phyloP scores from a whole-genome alignment of 441 rosid genomes.

The Manihot esculenta region DNA sequence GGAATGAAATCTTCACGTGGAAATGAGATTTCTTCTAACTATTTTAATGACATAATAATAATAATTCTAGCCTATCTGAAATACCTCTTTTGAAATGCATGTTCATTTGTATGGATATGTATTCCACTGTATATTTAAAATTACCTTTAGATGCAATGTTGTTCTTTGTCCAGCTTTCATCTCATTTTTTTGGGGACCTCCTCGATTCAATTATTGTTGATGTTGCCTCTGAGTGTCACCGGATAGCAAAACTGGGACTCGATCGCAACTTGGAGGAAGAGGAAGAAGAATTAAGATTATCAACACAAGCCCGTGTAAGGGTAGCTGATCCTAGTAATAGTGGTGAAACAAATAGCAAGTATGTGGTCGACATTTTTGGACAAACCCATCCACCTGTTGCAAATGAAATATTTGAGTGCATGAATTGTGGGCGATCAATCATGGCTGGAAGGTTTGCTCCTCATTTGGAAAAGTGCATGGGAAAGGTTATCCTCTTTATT shows the following conservation, averaged over 20 bases:
- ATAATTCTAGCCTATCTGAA: background rate
- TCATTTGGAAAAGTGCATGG: slow-evolving; percentile 97
- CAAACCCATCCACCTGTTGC: slow-evolving; percentile 86
- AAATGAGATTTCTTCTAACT: no score
- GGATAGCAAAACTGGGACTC: slow-evolving; percentile 79
- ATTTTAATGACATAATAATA: no score
- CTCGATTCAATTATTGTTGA: slow-evolving; percentile 87
- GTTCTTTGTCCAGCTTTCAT: slow-evolving; percentile 49
- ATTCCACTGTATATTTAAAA: background rate
- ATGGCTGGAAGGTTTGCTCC: slow-evolving; percentile 96
- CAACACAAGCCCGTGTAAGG: slow-evolving; percentile 73
- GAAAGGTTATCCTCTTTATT: slow-evolving; percentile 56
- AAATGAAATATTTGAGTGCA: slow-evolving; percentile 77
- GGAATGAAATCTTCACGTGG: background rate
- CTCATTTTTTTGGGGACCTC: slow-evolving; percentile 65
- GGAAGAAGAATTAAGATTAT: slow-evolving; percentile 85
- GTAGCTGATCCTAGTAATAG: slow-evolving; percentile 68
- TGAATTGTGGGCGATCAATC: slow-evolving; percentile 83
- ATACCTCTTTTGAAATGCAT: background rate
- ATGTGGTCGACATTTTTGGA: slow-evolving; percentile 87
- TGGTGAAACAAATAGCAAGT: slow-evolving; percentile 69
- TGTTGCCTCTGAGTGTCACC: slow-evolving; percentile 96
- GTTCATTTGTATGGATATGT: background rate
- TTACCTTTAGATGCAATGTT: background rate
- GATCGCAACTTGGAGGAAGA: slow-evolving; percentile 80